Evolutionary conservation across 345 rosid genomes (phyloP).

Genomic region (Populus deltoides): DNA sequence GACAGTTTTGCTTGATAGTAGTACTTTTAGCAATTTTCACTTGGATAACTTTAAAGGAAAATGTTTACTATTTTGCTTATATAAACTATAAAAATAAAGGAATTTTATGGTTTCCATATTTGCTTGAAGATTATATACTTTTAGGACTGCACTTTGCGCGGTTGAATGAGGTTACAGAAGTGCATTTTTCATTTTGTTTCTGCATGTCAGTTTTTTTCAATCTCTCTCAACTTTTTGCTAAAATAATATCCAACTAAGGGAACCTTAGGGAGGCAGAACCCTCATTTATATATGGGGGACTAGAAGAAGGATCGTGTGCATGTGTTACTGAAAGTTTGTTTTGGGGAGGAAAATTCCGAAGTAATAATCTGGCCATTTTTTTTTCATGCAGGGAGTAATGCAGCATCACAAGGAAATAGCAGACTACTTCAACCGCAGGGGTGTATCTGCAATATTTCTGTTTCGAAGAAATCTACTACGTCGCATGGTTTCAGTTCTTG

Average conservation of each 20-base stretch:
- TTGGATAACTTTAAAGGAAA: not conserved
- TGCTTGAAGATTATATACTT: not conserved
- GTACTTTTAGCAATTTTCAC: not conserved
- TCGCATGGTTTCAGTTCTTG: constrained; percentile 79
- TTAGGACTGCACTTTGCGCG: not conserved
- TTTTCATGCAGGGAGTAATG: constrained; percentile 64
- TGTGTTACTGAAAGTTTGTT: not conserved
- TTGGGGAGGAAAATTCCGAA: not conserved
- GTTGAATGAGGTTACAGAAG: not conserved
- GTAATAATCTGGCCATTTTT: not conserved
- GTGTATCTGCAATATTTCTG: constrained; percentile 72
- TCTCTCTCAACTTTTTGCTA: not conserved
- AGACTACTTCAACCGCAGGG: constrained; percentile 77
- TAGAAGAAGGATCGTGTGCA: not conserved
- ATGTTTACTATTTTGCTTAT: not conserved
- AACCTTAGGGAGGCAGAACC: not conserved
- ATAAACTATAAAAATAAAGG: too few relatives aligned
- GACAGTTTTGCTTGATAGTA: not conserved
- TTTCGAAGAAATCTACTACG: constrained; percentile 76
- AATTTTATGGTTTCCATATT: not conserved
- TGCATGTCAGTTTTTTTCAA: not conserved
- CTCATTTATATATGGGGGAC: not conserved
- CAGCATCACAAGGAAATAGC: constrained; percentile 59
- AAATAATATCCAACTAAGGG: not conserved
- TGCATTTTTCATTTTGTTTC: not conserved